Evolutionary conservation across 306 rosid genomes (phyloP).

Genomic region (Clitoria ternatea): DNA sequence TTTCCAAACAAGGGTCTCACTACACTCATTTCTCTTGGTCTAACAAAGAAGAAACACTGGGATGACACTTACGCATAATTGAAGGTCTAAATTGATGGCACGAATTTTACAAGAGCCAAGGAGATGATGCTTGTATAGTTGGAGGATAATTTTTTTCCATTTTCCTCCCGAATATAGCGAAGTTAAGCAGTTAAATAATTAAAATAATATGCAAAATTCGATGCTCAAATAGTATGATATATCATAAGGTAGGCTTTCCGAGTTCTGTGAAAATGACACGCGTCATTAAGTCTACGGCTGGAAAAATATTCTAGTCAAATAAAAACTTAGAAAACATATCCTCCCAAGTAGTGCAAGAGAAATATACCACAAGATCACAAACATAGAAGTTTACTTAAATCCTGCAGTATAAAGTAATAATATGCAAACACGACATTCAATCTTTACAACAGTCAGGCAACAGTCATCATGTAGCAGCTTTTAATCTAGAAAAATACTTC

Average conservation of each 20-base stretch:
- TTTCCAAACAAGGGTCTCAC: background rate
- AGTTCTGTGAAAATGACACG: background rate
- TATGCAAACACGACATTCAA: background rate
- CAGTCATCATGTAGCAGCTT: background rate
- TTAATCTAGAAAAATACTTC: background rate
- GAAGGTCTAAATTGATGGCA: background rate
- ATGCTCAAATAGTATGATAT: background rate
- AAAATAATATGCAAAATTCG: slow-evolving; percentile 6
- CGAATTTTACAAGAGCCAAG: background rate
- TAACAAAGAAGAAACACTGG: background rate
- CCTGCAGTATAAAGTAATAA: background rate
- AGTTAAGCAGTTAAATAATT: background rate
- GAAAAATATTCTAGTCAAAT: background rate
- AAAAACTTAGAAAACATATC: background rate
- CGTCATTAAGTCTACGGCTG: background rate
- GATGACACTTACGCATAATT: background rate
- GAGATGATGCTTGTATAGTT: background rate
- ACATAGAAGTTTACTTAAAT: slow-evolving; percentile 8
- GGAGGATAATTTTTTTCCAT: background rate
- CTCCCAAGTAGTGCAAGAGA: background rate
- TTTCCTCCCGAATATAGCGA: background rate
- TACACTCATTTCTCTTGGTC: background rate
- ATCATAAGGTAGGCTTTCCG: background rate
- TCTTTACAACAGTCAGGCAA: background rate
- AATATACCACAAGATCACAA: background rate